Conservation (phyloP, 78 protist genomes). For the Dictyostelium firmibasis region DNA sequence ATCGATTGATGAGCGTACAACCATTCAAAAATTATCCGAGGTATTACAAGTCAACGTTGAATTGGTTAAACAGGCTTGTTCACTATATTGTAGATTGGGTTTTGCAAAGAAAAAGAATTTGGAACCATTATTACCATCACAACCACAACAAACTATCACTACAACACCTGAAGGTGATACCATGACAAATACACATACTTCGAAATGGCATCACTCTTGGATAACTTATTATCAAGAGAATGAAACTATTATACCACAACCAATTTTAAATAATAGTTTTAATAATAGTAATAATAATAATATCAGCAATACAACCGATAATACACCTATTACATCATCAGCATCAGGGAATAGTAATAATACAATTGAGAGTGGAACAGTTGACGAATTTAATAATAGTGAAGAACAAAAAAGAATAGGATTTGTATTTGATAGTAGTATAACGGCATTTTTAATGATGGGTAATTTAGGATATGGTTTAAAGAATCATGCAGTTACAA, state of each 20-base stretch:
- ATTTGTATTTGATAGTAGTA: slow-evolving; percentile 89
- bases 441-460: slow-evolving; percentile 97
- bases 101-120: slow-evolving; percentile 90
- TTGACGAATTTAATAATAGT: not conserved
- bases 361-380: not conserved
- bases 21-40: slow-evolving; percentile 87
- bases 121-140: slow-evolving; percentile 40
- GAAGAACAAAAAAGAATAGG: slow-evolving; percentile 79
- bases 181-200: not conserved
- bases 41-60: slow-evolving; percentile 73
- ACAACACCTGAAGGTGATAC: not conserved
- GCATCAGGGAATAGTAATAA: not conserved
- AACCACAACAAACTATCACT: not conserved
- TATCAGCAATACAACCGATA: not conserved
- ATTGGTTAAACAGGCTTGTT: slow-evolving; percentile 87
- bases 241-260: not conserved
- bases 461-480: slow-evolving; percentile 91
- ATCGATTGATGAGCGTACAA: slow-evolving; percentile 92
- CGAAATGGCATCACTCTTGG: slow-evolving; percentile 72
- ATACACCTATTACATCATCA: not conserved
- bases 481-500: slow-evolving; percentile 96
- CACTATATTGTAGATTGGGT: slow-evolving; percentile 91
- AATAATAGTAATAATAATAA: not conserved
- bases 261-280: not conserved
- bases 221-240: slow-evolving; percentile 18